Evolutionary conservation across 1,284 basidiomycete genomes (phyloP), one percentile per base, ranked within the genome.

Genomic region (Austroboletus niveus): DNA sequence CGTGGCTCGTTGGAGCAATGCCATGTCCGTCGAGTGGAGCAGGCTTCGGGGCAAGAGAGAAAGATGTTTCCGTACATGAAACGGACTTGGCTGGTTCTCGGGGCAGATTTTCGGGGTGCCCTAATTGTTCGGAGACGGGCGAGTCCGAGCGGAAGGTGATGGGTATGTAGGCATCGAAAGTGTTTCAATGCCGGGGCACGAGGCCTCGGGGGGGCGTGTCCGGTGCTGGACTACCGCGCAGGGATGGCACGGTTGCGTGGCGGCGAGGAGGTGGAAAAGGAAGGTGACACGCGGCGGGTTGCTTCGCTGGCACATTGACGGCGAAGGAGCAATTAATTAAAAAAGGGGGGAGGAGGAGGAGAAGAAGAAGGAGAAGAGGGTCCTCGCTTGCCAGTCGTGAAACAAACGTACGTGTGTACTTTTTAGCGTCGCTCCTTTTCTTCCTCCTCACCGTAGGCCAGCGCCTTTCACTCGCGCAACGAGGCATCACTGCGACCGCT

Each of bases 201-300:
- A 50, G 58, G 62, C 61, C 60, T 63, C 63, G 61, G 59, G n/a
- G 14, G 36, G 36, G 17, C 36, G 36, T n/a, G n/a, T 38, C 8
- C 15, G 17, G 8, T 14, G 12, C 10, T 38, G 14, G 32, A 7
- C 32, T 2, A 38, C n/a, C 17, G 14, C 14, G 36, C 12, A 10
- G 36, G 36, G 36, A 17, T 17, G 36, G 22, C 5, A 17, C 17
- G 17, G 22, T 24, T 24, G 22, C 22, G 22, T 24, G 22, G 22
- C 22, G 22, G 22, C 22, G 22, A 24, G 22, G 22, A 24, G 22
- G 22, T 24, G 22, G 22, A 24, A 24, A 24, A 24, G 22, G 22
- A 24, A 24, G 22, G 22, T 5, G 22, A 24, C 22, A 24, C 22
- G 22, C 22, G 22, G 22, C 22, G 22, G 22, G 36, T 17, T 15